Evolutionary conservation across 768 basidiomycete species (phyloP).

Genomic region (Panaeolus papilionaceus): DNA sequence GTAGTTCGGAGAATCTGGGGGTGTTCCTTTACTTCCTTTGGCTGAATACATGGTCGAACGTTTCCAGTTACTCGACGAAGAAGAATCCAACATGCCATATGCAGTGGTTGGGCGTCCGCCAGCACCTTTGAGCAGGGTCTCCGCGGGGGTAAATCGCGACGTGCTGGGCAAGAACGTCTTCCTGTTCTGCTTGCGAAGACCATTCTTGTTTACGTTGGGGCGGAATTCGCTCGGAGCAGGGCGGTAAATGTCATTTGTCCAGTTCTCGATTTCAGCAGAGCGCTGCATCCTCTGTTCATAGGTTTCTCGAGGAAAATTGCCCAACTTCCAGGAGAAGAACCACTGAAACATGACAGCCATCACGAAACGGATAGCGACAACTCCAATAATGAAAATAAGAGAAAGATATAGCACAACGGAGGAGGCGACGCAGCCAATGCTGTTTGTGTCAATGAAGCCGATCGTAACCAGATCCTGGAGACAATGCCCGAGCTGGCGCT

Average conservation of each 20-base stretch:
- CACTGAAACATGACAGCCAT: conserved; percentile 98
- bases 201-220: conserved; percentile 84
- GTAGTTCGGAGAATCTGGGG: conserved; percentile 75
- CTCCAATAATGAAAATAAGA: conserved; percentile 96
- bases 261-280: conserved; percentile 90
- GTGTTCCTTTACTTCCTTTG: conserved; percentile 60
- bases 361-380: conserved; percentile 91
- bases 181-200: conserved; percentile 62
- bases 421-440: conserved; percentile 96
- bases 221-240: conserved; percentile 91
- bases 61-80: conserved; percentile 58
- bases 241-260: conserved; percentile 95
- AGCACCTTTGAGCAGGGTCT: conserved; percentile 58
- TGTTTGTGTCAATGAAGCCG: conserved; percentile 93
- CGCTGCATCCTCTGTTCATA: conserved; percentile 92
- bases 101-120: conserved; percentile 64
- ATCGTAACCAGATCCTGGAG: conserved; percentile 86
- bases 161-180: conserved; percentile 70
- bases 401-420: conserved; percentile 94
- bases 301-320: conserved; percentile 92
- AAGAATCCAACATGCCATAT: conserved; percentile 70
- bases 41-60: conserved; percentile 59
- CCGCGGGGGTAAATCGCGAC: conserved; percentile 80
- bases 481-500: conserved; percentile 76
- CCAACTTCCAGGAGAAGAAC: conserved; percentile 97